phyloP scores from a whole-genome alignment of 2,329 filamentous ascomycete species.

The Colletotrichum sp. region DNA sequence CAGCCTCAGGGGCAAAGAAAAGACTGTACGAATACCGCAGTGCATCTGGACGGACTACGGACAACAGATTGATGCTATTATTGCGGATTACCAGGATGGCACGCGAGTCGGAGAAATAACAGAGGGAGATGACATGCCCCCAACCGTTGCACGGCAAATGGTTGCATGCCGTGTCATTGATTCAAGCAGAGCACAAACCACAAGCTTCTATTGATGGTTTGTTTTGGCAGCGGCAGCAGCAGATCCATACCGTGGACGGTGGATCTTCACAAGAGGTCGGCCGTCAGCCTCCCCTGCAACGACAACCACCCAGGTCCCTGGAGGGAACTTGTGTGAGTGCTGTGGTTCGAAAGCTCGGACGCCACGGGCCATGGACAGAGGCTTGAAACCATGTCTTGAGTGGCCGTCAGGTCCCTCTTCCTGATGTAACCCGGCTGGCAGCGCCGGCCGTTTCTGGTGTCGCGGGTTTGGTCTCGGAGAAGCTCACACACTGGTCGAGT shows the following conservation, averaged over 20 bases:
- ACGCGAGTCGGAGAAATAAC: constrained; percentile 18
- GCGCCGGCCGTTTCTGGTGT: constrained; percentile 6
- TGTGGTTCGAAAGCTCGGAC: constrained; percentile 13
- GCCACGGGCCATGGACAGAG: not conserved
- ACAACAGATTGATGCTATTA: not conserved
- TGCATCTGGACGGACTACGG: not conserved
- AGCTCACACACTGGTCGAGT: not conserved
- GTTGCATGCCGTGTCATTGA: not conserved
- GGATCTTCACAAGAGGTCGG: not conserved
- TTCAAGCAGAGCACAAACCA: not conserved
- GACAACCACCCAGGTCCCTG: constrained; percentile 1
- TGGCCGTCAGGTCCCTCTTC: constrained; percentile 11
- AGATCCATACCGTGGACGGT: constrained; percentile 1
- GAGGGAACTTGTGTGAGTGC: constrained; percentile 12
- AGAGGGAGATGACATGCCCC: constrained; percentile 6
- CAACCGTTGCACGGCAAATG: not conserved
- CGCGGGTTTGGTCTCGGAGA: constrained; percentile 1
- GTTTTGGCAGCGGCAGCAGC: not conserved
- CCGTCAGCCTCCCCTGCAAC: not conserved
- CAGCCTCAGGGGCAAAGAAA: not conserved
- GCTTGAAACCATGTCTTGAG: constrained; percentile 20
- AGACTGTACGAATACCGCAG: no score
- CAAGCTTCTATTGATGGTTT: not conserved
- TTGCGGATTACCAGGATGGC: not conserved
- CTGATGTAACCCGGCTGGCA: constrained; percentile 11